Conservation (phyloP, 768 basidiomycete species). For the Infundibulicybe gibba region DNA sequence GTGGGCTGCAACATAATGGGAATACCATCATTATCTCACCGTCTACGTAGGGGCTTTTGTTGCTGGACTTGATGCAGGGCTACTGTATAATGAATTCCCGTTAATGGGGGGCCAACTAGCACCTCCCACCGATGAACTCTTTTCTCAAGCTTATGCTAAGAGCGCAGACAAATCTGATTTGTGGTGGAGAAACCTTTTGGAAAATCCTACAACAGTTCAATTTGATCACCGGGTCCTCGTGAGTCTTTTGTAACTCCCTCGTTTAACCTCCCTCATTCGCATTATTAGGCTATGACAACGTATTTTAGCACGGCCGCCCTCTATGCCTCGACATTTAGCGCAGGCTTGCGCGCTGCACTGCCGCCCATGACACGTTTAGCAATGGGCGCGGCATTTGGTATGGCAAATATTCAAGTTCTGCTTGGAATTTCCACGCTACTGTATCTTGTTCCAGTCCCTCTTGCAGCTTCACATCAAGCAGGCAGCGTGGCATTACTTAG, state of each 20-base stretch:
- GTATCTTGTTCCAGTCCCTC: constrained; percentile 88
- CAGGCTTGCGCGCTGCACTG: constrained; percentile 55
- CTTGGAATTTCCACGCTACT: constrained; percentile 71
- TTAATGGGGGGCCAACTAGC: constrained; percentile 87
- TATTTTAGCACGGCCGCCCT: constrained; percentile 67
- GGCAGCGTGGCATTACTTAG: constrained; percentile 89
- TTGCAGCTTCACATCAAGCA: constrained; percentile 94
- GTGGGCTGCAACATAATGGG: constrained; percentile 34
- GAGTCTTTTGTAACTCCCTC: constrained; percentile 24
- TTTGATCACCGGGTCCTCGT: constrained; percentile 94
- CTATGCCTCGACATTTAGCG: constrained; percentile 53
- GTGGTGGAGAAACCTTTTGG: constrained; percentile 97
- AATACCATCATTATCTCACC: background rate
- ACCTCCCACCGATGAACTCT: constrained; percentile 81
- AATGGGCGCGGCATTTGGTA: constrained; percentile 60
- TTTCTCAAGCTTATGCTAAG: constrained; percentile 73
- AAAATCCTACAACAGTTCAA: constrained; percentile 97
- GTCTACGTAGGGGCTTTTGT: constrained; percentile 83
- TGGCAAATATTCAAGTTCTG: constrained; percentile 81
- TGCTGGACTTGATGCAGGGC: constrained; percentile 93
- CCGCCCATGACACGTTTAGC: constrained; percentile 60
- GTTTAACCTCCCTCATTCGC: constrained; percentile 1
- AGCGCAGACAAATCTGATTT: constrained; percentile 63
- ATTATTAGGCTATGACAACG: constrained; percentile 74
- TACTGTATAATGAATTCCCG: constrained; percentile 98